phyloP scores from a whole-genome alignment of 306 rosid genomes.

The Lotus japonicus region DNA sequence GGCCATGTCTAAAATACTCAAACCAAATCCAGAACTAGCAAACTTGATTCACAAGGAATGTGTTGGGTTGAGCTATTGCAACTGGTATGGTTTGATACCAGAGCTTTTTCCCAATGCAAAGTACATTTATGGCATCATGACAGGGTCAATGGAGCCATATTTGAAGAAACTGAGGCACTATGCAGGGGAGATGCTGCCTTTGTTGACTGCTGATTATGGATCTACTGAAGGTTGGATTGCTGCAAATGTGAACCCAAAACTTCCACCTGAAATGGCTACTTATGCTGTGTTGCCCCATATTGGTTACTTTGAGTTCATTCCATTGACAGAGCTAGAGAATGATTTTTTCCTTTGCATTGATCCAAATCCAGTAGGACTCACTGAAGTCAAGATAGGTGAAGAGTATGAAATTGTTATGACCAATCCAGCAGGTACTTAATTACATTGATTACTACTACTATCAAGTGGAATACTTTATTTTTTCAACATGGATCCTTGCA shows the following conservation, averaged over 20 bases:
- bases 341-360: constrained; percentile 15
- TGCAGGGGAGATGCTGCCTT: constrained; percentile 56
- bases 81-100: constrained; percentile 87
- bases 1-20: constrained; percentile 60
- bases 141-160: constrained; percentile 96
- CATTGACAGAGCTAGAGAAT: constrained; percentile 27
- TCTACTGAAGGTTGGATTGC: constrained; percentile 97
- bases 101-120: constrained; percentile 79
- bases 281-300: constrained; percentile 78
- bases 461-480: no score
- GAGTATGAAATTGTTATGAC: constrained; percentile 65
- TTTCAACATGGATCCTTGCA: no score
- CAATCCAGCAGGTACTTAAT: constrained; percentile 67
- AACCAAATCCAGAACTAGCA: constrained; percentile 71
- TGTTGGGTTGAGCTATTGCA: constrained; percentile 63
- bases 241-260: constrained; percentile 64
- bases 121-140: constrained; percentile 87
- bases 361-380: constrained; percentile 54
- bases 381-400: constrained; percentile 65
- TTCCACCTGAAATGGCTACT: constrained; percentile 64
- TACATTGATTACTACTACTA: no score
- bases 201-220: constrained; percentile 86
- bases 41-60: constrained; percentile 46
- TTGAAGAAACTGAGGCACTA: constrained; percentile 75
- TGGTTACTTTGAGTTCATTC: constrained; percentile 84